These are phyloP conservation scores for Meyerozyma smithsonii DNA, from an alignment of 1,139 yeast species.

Conservation along the genomic window DNA sequence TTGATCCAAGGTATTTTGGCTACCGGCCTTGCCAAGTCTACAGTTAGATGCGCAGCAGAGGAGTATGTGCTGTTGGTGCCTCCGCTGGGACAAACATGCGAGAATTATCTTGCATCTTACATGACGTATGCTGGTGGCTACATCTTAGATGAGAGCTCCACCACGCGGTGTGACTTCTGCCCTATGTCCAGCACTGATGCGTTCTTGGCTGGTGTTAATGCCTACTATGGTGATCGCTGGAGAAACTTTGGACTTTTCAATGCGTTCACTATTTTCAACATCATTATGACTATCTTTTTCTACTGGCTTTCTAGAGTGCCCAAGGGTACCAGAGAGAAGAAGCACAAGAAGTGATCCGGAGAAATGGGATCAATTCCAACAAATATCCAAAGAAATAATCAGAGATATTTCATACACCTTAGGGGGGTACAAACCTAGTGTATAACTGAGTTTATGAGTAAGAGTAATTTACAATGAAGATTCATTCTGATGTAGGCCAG, in stretches of 20 bases:
- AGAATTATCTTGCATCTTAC: constrained; percentile 44
- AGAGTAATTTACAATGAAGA: too few relatives aligned
- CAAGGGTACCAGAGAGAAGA: constrained; percentile 25
- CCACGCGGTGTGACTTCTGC: constrained; percentile 51
- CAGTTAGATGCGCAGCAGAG: constrained; percentile 45
- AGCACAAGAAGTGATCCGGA: constrained; percentile 1
- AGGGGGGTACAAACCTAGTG: too few relatives aligned
- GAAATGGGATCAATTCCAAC: too few relatives aligned
- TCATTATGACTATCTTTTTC: constrained; percentile 17
- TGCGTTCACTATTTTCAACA: constrained; percentile 15
- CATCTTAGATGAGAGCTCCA: constrained; percentile 36
- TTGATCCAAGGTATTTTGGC: constrained; percentile 48
- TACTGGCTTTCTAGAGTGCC: constrained; percentile 29
- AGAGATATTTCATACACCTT: too few relatives aligned
- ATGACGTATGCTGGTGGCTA: constrained; percentile 47
- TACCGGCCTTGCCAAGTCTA: constrained; percentile 36
- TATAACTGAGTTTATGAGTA: too few relatives aligned
- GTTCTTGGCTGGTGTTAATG: constrained; percentile 40
- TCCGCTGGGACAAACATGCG: constrained; percentile 54
- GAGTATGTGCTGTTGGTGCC: constrained; percentile 55
- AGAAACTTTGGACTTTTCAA: constrained; percentile 62
- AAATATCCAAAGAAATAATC: too few relatives aligned
- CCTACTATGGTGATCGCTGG: constrained; percentile 51
- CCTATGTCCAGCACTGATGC: constrained; percentile 43
- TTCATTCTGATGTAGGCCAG: too few relatives aligned